Percentiles rank a stretch among this genome's conserved stretches.
Conservation (phyloP, 768 basidiomycete species). For the Mycena rosella region DNA sequence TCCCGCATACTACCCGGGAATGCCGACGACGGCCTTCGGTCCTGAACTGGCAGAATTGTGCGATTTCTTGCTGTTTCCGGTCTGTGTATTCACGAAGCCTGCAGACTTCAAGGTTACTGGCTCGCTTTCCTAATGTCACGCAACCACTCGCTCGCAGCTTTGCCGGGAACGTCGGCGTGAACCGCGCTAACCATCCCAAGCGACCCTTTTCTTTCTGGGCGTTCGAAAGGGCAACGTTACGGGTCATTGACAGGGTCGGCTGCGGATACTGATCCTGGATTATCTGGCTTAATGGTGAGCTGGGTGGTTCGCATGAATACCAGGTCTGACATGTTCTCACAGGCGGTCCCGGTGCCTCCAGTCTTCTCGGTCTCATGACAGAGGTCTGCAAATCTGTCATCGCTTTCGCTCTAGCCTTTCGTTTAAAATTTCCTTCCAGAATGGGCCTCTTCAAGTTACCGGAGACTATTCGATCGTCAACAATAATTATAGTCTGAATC, state of each 20-base stretch:
- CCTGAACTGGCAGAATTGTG: conserved; percentile 75
- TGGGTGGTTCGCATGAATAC: neutral
- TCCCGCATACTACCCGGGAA: conserved; percentile 64
- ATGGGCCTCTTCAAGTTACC: conserved; percentile 74
- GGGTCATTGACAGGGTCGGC: conserved; percentile 64
- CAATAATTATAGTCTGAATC: conserved; percentile 71
- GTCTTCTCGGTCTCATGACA: conserved; percentile 71
- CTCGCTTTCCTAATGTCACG: conserved; percentile 70
- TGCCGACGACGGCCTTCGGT: conserved; percentile 61
- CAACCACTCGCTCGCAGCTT: conserved; percentile 62
- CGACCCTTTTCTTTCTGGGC: conserved; percentile 77
- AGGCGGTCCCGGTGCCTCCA: conserved; percentile 75
- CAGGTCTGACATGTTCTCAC: neutral
- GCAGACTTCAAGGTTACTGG: conserved; percentile 68
- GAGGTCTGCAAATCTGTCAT: conserved; percentile 58
- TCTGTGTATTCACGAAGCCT: conserved; percentile 16
- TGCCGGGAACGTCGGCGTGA: conserved; percentile 75
- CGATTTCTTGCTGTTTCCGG: conserved; percentile 32
- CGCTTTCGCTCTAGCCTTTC: neutral
- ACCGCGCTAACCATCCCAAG: conserved; percentile 70
- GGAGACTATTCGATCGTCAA: conserved; percentile 60
- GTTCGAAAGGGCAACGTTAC: too few species aligned
- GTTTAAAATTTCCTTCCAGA: conserved; percentile 51
- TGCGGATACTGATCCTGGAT: conserved; percentile 65
- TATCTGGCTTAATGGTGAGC: conserved; percentile 82